These are phyloP conservation scores for Teratosphaeria gauchensis DNA, from an alignment of 2,329 filamentous ascomycete species.

Conservation along the genomic window DNA sequence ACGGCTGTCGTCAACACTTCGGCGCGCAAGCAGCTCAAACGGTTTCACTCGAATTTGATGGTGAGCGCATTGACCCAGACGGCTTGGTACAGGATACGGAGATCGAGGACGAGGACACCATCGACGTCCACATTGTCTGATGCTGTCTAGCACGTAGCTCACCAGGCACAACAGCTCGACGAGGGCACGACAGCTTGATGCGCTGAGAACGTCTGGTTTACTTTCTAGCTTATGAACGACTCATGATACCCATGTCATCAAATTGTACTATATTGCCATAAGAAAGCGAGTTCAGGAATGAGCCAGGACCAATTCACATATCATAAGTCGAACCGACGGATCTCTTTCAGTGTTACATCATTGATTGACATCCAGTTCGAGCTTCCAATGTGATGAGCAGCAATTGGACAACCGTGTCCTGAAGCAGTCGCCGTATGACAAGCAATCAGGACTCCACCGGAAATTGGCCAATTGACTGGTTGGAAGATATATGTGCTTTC, in stretches of 20 bases:
- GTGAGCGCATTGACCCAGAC: conserved; percentile 56
- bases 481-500: neutral
- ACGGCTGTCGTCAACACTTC: conserved; percentile 46
- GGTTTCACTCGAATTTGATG: conserved; percentile 63
- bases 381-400: no score
- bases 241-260: neutral
- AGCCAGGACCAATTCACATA: neutral
- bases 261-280: neutral
- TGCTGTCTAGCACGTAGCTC: neutral
- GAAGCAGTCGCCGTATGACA: no score
- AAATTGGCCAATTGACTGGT: no score
- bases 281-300: neutral
- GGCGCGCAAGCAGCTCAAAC: conserved; percentile 42
- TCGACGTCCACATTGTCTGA: conserved; percentile 62
- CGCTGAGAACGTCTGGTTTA: neutral
- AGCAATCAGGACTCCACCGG: no score
- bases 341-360: no score
- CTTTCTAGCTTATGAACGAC: neutral
- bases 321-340: no score
- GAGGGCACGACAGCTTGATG: neutral
- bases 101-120: conserved; percentile 61
- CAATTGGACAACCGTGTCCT: no score
- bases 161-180: neutral
- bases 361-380: no score
- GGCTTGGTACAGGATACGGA: conserved; percentile 56